Evolutionary conservation across 108 stramenopile species (phyloP), one percentile per base, ranked within the genome.

Genomic region (Conticribra guillardii): DNA sequence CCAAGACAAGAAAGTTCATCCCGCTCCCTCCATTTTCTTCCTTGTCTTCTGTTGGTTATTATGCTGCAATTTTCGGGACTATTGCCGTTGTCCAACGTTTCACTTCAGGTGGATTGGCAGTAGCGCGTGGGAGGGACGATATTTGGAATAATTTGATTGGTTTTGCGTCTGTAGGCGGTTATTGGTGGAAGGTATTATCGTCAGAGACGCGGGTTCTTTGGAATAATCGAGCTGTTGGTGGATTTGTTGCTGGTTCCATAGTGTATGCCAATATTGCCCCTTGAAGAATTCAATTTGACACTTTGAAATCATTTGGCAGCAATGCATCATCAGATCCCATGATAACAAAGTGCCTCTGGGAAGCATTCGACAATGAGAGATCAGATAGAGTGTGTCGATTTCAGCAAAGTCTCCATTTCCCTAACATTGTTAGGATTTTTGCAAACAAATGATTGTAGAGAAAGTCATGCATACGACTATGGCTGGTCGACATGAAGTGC

Each of bases 21-120:
- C 65, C 63, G 11, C 74, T 74, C 21, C 58, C 54, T 26, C 65
- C 65, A 2, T 74, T 74, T 45, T 74, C 74, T 34, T 74, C 74
- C 1, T 52, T 67, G 51, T 33, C 74, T 23, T 74, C 74, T 3
- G 50, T 74, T 4, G 58, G 65, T 2, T 74, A 74, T 32, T 74
- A 49, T 30, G 74, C 48, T 2, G 74, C 62, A 26, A 41, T 64
- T 16, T 24, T 67, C 49, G 74, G 74, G 15, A 60, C 65, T 14
- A 58, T 74, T 2, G 66, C 65, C 23, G 9, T 52, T 28, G 65
- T 74, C 1, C 53, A 60, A 31, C 32, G 74, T 11, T 59, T 52
- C n/a, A 49, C 52, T 2, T 66, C 65, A n/a, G 65, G 65, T n/a
- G 65, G 65, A 45, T 37, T 74, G 37, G 59, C 65, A 14, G 29